Conservation (phyloP, 371 early-diverging fungal species). For the Saksenaea oblongispora region DNA sequence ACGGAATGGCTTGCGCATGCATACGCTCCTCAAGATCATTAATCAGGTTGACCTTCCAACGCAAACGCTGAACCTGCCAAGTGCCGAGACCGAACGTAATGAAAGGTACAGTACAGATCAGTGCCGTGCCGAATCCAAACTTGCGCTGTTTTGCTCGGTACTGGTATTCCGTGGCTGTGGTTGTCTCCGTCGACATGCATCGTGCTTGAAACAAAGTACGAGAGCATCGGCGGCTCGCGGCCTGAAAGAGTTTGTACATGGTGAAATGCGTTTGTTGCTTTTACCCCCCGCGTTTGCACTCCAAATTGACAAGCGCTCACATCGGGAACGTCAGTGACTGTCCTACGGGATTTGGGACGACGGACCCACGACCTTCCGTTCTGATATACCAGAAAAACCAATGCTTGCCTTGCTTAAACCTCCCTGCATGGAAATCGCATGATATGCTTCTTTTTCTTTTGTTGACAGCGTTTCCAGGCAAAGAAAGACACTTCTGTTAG, state of each 20-base stretch:
- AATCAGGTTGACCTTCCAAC: slow-evolving; percentile 87
- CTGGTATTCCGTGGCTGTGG: neutral
- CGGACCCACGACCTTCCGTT: no score
- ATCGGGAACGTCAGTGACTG: no score
- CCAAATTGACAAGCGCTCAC: no score
- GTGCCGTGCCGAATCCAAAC: slow-evolving; percentile 43
- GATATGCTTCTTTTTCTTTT: no score
- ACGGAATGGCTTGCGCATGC: slow-evolving; percentile 63
- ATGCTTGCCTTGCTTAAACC: no score
- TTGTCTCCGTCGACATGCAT: neutral
- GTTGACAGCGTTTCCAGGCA: no score
- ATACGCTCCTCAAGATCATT: slow-evolving; percentile 70
- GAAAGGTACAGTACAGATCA: slow-evolving; percentile 69
- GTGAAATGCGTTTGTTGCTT: no score
- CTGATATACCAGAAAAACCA: no score
- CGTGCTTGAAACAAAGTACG: neutral
- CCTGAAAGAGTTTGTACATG: neutral
- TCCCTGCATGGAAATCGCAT: no score
- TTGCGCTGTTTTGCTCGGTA: slow-evolving; percentile 28
- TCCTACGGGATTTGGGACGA: no score
- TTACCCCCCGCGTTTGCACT: no score
- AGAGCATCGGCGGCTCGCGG: neutral
- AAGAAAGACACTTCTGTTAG: no score
- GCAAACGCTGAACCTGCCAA: slow-evolving; percentile 91
- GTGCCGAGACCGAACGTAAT: slow-evolving; percentile 83